Conservation (phyloP, 208 protist genomes). For the Angomonas desouzai region DNA sequence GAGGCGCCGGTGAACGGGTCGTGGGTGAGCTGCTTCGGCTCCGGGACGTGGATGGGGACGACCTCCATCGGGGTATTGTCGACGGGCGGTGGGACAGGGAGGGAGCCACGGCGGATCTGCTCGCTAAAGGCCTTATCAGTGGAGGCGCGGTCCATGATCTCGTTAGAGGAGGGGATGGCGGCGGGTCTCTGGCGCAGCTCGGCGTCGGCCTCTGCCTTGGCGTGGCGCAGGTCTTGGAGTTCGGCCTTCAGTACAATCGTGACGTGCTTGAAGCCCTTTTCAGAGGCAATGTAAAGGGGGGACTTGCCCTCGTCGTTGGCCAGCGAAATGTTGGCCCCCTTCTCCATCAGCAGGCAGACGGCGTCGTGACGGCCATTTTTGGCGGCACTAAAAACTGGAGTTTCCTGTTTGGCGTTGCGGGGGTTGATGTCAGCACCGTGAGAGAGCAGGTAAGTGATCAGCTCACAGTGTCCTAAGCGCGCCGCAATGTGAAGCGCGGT, state of each 20-base stretch:
- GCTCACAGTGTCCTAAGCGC: constrained; percentile 37
- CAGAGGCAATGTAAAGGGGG: constrained; percentile 83
- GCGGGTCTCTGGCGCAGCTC: constrained; percentile 40
- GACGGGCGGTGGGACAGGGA: constrained; percentile 14
- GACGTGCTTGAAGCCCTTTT: constrained; percentile 78
- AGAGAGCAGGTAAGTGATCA: constrained; percentile 45
- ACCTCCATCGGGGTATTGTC: constrained; percentile 63
- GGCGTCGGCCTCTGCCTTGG: constrained; percentile 68
- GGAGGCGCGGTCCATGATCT: constrained; percentile 53
- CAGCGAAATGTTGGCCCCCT: constrained; percentile 50
- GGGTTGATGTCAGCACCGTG: constrained; percentile 59
- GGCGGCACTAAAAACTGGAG: constrained; percentile 72
- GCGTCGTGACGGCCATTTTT: constrained; percentile 57
- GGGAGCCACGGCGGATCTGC: constrained; percentile 27
- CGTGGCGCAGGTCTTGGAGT: constrained; percentile 38
- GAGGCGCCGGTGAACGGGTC: constrained; percentile 59
- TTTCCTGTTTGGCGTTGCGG: constrained; percentile 64
- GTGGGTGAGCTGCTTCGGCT: constrained; percentile 42
- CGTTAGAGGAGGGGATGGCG: constrained; percentile 58
- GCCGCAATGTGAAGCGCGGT: constrained; percentile 73
- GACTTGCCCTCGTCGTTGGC: constrained; percentile 74
- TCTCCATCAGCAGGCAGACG: constrained; percentile 59
- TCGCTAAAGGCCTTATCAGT: constrained; percentile 39
- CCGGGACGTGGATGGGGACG: constrained; percentile 66
- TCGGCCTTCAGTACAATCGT: constrained; percentile 74